Evolutionary conservation across 129 eudicot species (phyloP), one percentile per base, ranked within the genome.

Genomic region (Arctium lappa): DNA sequence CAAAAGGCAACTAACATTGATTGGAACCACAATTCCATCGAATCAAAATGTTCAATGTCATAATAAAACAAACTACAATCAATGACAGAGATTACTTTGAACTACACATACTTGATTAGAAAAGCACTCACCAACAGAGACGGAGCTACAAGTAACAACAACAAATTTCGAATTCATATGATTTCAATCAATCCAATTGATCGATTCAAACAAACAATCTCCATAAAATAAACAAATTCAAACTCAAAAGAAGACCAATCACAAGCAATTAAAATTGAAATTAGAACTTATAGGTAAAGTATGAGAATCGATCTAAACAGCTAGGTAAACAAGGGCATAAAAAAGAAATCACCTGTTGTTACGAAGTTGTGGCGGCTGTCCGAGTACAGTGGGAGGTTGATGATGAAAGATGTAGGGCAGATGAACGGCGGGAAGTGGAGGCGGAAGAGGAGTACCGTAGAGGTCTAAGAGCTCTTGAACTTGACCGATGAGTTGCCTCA

Each of bases 401-500:
- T 50, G 75, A 12, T 75, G 89, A 40, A 74, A 22, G 80, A 73
- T 74, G 36, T 77, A 82, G 69, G 85, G 85, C 75, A 82, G 87
- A 69, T 75, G 88, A 85, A 44, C 11, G 75, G 71, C 18, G 72
- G 81, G 84, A 73, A 85, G 74, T 13, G 86, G 86, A 13, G 72
- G 32, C 50, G 73, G 82, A 65, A 79, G 76, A 86, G 82, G 79
- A 76, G 87, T 72, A 40, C 82, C 89, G 86, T 87, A 82, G 85
- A 87, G 90, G 81, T 87, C 85, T 48, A 88, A 77, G 68, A 89
- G 72, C 79, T 89, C 85, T 80, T 89, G 88, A 71, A 89, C 73
- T 82, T 91, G 90, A 72, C 90, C 91, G 81, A 91, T 91, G 86
- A 91, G 90, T 72, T 89, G 91, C 90, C 92, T 91, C 85, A 88